A percentile compares a stretch with the other conserved stretches of the same genome.
Evolutionary conservation across 345 rosid species (phyloP).

Genomic region (Lumnitzera littorea): DNA sequence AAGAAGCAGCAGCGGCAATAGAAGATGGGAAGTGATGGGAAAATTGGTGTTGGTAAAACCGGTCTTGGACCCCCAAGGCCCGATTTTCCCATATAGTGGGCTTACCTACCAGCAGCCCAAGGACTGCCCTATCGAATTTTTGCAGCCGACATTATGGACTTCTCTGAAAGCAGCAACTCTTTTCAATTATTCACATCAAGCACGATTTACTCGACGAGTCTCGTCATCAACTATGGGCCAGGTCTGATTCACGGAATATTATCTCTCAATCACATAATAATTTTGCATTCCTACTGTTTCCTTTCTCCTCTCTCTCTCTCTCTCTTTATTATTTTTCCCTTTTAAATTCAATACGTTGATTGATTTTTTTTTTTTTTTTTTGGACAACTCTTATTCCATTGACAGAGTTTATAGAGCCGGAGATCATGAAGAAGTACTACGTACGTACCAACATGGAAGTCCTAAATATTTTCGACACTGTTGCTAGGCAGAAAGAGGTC

Average conservation of each 20-base stretch:
- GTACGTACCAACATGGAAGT: slow-evolving; percentile 46
- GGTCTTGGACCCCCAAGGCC: too few species aligned
- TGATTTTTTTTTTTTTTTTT: too few species aligned
- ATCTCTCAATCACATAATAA: too few species aligned
- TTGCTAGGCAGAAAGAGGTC: slow-evolving; percentile 84
- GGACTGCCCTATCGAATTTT: too few species aligned
- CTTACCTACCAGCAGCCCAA: too few species aligned
- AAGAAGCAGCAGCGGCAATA: too few species aligned
- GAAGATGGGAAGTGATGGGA: slow-evolving; percentile 61
- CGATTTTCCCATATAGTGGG: too few species aligned
- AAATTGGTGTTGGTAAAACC: slow-evolving; percentile 69
- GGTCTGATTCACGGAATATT: slow-evolving; percentile 73
- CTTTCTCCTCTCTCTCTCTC: too few species aligned
- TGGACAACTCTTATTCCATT: slow-evolving; percentile 80
- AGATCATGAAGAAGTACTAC: slow-evolving; percentile 48
- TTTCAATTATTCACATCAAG: slow-evolving; percentile 62
- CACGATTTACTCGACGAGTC: slow-evolving; percentile 35
- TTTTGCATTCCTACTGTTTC: too few species aligned
- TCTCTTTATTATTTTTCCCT: too few species aligned
- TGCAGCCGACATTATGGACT: too few species aligned
- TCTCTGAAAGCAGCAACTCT: slow-evolving; percentile 89
- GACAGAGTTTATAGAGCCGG: slow-evolving; percentile 77
- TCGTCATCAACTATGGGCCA: slow-evolving; percentile 44
- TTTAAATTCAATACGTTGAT: too few species aligned
- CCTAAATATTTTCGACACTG: slow-evolving; percentile 85